Evolutionary conservation across 2,329 filamentous ascomycete species (phyloP).

Genomic region (Lasiodiplodia sp.): DNA sequence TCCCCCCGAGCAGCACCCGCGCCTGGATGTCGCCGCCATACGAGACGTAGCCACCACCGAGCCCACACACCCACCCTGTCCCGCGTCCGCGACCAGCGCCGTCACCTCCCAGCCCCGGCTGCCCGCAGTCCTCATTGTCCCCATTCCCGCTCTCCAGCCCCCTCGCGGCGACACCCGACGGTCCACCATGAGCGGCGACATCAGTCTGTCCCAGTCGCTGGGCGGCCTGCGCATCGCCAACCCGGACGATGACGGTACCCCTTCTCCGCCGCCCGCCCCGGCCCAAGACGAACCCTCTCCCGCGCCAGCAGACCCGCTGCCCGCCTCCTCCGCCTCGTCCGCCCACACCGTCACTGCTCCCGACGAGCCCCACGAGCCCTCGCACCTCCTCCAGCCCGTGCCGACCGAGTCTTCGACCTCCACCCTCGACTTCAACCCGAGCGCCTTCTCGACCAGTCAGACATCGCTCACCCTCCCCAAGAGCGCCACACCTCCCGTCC

Average conservation of each 20-base stretch:
- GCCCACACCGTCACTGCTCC: constrained; percentile 49
- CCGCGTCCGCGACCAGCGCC: constrained; percentile 7
- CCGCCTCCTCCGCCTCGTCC: constrained; percentile 44
- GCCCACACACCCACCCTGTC: constrained; percentile 3
- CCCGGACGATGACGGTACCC: constrained; percentile 74
- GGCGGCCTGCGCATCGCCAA: constrained; percentile 97
- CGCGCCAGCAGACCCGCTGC: constrained; percentile 34
- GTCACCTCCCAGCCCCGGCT: constrained; percentile 17
- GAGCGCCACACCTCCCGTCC: constrained; percentile 38
- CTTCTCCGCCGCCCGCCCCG: constrained; percentile 38
- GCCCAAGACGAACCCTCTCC: constrained; percentile 25
- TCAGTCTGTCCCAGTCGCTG: constrained; percentile 90
- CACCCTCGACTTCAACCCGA: constrained; percentile 51
- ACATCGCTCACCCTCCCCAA: constrained; percentile 34
- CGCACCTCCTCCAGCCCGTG: constrained; percentile 44
- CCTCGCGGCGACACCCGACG: constrained; percentile 4
- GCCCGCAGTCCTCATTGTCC: constrained; percentile 10
- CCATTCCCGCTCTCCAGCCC: constrained; percentile 7
- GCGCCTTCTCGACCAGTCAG: constrained; percentile 44
- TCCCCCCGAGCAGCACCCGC: constrained; percentile 27
- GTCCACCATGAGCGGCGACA: constrained; percentile 80
- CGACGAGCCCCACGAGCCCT: constrained; percentile 36
- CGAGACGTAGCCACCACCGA: constrained; percentile 15
- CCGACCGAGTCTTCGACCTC: constrained; percentile 36
- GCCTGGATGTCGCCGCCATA: constrained; percentile 30